phyloP scores from a whole-genome alignment of 768 basidiomycete species.

The Mycena filopes region DNA sequence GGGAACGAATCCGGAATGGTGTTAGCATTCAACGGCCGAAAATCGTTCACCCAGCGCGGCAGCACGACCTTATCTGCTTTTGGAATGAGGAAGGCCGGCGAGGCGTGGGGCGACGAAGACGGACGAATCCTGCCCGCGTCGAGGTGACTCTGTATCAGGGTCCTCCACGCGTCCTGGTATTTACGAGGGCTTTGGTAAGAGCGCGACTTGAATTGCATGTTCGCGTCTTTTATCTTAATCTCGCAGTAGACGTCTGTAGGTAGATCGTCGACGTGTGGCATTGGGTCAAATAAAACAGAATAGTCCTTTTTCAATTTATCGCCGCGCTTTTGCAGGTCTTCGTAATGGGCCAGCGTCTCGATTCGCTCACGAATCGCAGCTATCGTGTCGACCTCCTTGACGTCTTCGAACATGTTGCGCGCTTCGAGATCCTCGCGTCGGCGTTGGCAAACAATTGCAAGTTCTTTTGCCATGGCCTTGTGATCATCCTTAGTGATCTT shows the following conservation, averaged over 20 bases:
- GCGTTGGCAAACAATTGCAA: not conserved
- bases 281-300: not conserved
- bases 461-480: not conserved
- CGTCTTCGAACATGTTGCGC: no score
- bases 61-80: not conserved
- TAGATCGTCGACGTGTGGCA: slow-evolving; percentile 30
- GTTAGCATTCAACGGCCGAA: not conserved
- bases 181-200: not conserved
- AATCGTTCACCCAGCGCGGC: not conserved
- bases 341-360: no score
- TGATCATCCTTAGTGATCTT: not conserved
- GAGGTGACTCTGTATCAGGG: not conserved
- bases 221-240: not conserved
- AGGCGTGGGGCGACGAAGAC: not conserved
- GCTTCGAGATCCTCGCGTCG: not conserved
- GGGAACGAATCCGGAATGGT: not conserved
- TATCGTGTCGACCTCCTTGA: no score
- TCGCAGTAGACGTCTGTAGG: not conserved
- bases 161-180: not conserved
- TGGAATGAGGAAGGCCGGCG: not conserved
- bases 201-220: not conserved
- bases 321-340: no score
- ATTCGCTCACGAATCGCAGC: no score
- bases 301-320: not conserved
- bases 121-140: not conserved